Evolutionary conservation across 139 green algal species (phyloP), one percentile per base, ranked within the genome.

Genomic region (Haematococcus lacustris): DNA sequence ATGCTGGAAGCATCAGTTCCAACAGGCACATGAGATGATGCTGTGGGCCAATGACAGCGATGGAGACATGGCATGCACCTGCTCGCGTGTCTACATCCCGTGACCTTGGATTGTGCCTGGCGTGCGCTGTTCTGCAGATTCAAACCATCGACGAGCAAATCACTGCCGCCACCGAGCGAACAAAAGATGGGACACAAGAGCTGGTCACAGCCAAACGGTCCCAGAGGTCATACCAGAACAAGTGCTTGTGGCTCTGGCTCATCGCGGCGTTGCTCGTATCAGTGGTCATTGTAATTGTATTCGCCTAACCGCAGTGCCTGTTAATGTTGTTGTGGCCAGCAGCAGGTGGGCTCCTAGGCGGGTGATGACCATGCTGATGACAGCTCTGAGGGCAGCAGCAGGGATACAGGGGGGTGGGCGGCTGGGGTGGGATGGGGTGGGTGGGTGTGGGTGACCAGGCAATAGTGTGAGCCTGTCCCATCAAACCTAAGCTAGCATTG

Each of bases 111-210:
- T n/a, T 63, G 7, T 25, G 9, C 9, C 53, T 33, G 9, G 9
- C 53, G 9, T 63, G 9, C 7, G 9, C 17, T 57, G 47, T 57
- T 21, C 47, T n/a, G n/a, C n/a, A n/a, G n/a, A n/a, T n/a, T n/a
- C n/a, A n/a, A n/a, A 89, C 83, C 1, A 76, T 89, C 40, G 83
- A 89, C 70, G 67, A 68, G 21, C 76, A 84, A 51, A 86, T 89
- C 57, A 75, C 71, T 0, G 40, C 71, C 2, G 82, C 82, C 26
- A 80, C 83, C 38, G 80, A 89, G 68, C 78, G 83, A 32, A 71
- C 76, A 1, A 70, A 75, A 33, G 80, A 85, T 53, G 83, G 80
- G 26, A 51, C 71, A 62, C 62, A 30, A 39, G 60, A 89, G 78
- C 74, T 89, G 66, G 71, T 81, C 2, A 71, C 77, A 38, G 83